Evolutionary conservation across 176 grass and related monocot genomes (phyloP).

Genomic region (Musa itinerans): DNA sequence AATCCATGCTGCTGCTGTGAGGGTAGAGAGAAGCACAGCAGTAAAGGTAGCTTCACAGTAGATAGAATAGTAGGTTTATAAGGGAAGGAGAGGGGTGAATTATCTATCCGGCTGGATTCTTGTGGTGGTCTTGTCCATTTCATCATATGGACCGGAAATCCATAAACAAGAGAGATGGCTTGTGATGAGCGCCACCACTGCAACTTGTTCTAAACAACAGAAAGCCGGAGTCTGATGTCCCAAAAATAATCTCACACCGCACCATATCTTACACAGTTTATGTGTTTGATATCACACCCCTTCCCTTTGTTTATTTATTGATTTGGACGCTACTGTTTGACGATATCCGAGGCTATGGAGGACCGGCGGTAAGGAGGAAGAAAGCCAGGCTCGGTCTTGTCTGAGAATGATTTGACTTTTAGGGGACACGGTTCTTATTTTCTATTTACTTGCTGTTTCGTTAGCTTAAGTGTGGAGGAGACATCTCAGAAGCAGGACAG

Average conservation of each 20-base stretch:
- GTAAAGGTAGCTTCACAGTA: slow-evolving; percentile 9
- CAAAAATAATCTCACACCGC: background rate
- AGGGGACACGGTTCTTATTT: background rate
- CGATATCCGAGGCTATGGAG: background rate
- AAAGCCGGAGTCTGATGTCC: background rate
- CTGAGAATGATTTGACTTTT: background rate
- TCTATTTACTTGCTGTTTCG: too few relatives aligned
- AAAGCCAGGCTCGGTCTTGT: background rate
- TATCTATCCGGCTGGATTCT: slow-evolving; percentile 39
- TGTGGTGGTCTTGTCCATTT: slow-evolving; percentile 74
- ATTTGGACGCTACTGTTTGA: slow-evolving; percentile 1
- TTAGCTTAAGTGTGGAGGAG: too few relatives aligned
- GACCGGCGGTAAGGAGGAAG: background rate
- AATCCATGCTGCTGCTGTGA: slow-evolving; percentile 12
- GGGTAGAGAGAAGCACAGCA: slow-evolving; percentile 11
- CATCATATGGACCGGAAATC: slow-evolving; percentile 11
- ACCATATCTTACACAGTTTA: background rate
- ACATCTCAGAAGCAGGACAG: too few relatives aligned
- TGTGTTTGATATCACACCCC: background rate
- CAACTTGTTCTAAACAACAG: background rate
- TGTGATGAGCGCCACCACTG: background rate
- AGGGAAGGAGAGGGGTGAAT: background rate
- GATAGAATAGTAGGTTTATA: slow-evolving; percentile 25
- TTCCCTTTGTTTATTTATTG: background rate
- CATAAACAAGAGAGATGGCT: background rate